These are phyloP conservation scores for Blastomyces gilchristii DNA, from an alignment of 2,329 filamentous ascomycete species.

Conservation along the genomic window DNA sequence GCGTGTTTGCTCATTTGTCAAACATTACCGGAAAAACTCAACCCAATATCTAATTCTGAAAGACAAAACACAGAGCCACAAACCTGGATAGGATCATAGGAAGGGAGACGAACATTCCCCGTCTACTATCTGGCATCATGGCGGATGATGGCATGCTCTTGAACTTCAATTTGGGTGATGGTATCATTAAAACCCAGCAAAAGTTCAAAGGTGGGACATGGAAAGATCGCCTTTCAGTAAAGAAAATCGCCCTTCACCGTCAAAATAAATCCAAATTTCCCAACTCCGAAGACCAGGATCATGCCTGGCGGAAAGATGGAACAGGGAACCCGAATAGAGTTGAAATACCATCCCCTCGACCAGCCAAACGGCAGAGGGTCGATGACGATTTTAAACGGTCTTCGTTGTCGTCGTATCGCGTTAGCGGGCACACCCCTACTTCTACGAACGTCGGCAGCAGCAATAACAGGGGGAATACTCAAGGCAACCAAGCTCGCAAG, in stretches of 20 bases:
- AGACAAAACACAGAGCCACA: neutral
- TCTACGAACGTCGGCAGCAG: conserved; percentile 12
- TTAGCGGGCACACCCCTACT: neutral
- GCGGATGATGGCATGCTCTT: conserved; percentile 90
- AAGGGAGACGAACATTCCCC: neutral
- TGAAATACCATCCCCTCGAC: conserved; percentile 18
- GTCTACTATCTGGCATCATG: conserved; percentile 44
- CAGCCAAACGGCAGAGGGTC: conserved; percentile 34
- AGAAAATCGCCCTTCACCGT: conserved; percentile 53
- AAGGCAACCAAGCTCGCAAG: conserved; percentile 9
- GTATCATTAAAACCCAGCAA: conserved; percentile 49
- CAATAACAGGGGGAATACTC: conserved; percentile 10
- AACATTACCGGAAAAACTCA: conserved; percentile 1
- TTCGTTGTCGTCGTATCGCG: conserved; percentile 9
- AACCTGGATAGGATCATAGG: neutral
- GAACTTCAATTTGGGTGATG: conserved; percentile 73
- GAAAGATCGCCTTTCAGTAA: conserved; percentile 76
- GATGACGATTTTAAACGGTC: conserved; percentile 29
- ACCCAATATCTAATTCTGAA: conserved; percentile 1
- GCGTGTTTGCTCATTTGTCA: conserved; percentile 2
- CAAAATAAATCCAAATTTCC: conserved; percentile 31
- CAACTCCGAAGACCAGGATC: conserved; percentile 11
- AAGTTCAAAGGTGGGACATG: conserved; percentile 83
- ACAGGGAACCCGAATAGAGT: conserved; percentile 27
- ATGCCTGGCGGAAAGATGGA: neutral